These are phyloP conservation scores for Phytophthora pseudosyringae DNA, from an alignment of 352 stramenopile genomes.

Conservation along the genomic window DNA sequence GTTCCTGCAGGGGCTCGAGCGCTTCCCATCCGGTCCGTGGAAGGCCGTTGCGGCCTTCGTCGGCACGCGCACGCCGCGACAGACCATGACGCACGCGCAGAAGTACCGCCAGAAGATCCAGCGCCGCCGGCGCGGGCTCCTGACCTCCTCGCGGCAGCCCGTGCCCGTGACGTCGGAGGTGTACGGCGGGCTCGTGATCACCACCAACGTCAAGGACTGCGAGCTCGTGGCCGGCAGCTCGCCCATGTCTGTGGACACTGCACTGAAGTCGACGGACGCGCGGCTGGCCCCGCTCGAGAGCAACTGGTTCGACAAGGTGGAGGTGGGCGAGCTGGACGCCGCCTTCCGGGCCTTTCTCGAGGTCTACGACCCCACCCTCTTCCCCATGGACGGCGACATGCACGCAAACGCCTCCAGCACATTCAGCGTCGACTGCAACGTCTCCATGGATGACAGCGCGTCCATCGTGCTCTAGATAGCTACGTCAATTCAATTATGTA, in stretches of 20 bases:
- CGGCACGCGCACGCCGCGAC: slow-evolving; percentile 72
- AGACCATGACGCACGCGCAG: slow-evolving; percentile 95
- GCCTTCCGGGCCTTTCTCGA: slow-evolving; percentile 33
- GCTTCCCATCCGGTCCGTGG: slow-evolving; percentile 57
- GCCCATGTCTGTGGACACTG: slow-evolving; percentile 22
- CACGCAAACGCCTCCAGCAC: background rate
- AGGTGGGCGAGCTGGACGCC: slow-evolving; percentile 26
- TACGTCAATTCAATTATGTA: slow-evolving; percentile 15
- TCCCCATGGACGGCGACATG: slow-evolving; percentile 23
- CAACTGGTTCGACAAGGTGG: slow-evolving; percentile 38
- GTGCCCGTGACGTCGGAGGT: slow-evolving; percentile 15
- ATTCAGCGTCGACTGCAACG: background rate
- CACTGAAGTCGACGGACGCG: background rate
- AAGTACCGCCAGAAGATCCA: slow-evolving; percentile 91
- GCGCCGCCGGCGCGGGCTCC: slow-evolving; percentile 43
- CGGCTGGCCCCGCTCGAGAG: slow-evolving; percentile 13
- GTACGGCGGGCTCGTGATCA: slow-evolving; percentile 19
- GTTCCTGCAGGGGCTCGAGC: slow-evolving; percentile 57
- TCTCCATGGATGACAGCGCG: slow-evolving; percentile 14
- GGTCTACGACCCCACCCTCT: slow-evolving; percentile 29
- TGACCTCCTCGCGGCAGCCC: slow-evolving; percentile 28
- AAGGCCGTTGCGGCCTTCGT: slow-evolving; percentile 54
- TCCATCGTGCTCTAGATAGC: slow-evolving; percentile 28
- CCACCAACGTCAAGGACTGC: slow-evolving; percentile 10
- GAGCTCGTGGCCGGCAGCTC: slow-evolving; percentile 8